Evolutionary conservation across 73 alveolate genomes (phyloP).

Genomic region (Diophrys appendiculata): DNA sequence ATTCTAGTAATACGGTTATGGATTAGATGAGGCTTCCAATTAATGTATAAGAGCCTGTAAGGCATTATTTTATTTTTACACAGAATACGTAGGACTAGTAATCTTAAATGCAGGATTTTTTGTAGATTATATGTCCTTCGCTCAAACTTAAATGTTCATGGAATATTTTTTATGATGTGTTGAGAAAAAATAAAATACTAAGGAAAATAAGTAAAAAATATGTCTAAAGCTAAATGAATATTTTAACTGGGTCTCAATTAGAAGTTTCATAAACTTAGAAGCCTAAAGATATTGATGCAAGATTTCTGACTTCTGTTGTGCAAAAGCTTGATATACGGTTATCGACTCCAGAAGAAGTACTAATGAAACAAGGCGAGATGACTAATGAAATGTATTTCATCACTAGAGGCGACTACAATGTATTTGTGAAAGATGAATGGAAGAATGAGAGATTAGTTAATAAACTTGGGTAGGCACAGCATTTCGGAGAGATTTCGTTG

Average conservation of each 20-base stretch:
- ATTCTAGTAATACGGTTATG: slow-evolving; percentile 56
- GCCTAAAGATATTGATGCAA: background rate
- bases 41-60: slow-evolving; percentile 17
- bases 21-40: slow-evolving; percentile 37
- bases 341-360: slow-evolving; percentile 48
- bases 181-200: slow-evolving; percentile 24
- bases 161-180: slow-evolving; percentile 37
- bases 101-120: slow-evolving; percentile 33
- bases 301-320: slow-evolving; percentile 10
- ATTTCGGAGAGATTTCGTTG: slow-evolving; percentile 55
- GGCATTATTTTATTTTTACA: slow-evolving; percentile 34
- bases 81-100: slow-evolving; percentile 21
- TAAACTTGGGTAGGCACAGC: slow-evolving; percentile 41
- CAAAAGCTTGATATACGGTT: slow-evolving; percentile 30
- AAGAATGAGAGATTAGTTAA: slow-evolving; percentile 9
- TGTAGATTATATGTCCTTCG: slow-evolving; percentile 27
- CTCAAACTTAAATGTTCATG: slow-evolving; percentile 10
- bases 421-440: slow-evolving; percentile 34
- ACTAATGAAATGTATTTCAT: slow-evolving; percentile 44
- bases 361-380: slow-evolving; percentile 41
- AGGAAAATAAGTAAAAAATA: slow-evolving; percentile 1
- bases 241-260: too few relatives aligned
- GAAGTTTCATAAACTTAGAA: too few relatives aligned
- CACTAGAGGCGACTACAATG: slow-evolving; percentile 61
- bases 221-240: too few relatives aligned